Percentiles rank a stretch among this genome's conserved stretches.
Evolutionary conservation across 306 rosid genomes (phyloP).

Genomic region (Cyclanthera cordifolia): DNA sequence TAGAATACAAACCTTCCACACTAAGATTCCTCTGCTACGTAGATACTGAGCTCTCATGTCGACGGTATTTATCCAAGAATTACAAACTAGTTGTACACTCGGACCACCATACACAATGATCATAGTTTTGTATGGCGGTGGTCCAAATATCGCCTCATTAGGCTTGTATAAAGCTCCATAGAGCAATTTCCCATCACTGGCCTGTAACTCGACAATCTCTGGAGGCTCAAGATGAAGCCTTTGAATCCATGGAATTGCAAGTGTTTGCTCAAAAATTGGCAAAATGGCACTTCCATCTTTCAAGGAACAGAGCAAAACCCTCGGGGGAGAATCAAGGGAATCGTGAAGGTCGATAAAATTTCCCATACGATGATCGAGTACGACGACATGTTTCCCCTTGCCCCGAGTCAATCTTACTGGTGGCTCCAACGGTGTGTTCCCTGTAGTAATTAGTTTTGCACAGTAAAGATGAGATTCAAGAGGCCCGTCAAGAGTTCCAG

Average conservation of each 20-base stretch:
- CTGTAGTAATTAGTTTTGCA: constrained; percentile 46
- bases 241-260: constrained; percentile 43
- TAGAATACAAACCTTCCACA: constrained; percentile 74
- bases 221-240: constrained; percentile 78
- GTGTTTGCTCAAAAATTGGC: constrained; percentile 57
- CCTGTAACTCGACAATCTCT: constrained; percentile 47
- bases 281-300: constrained; percentile 60
- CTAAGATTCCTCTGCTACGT: constrained; percentile 71
- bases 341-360: constrained; percentile 68
- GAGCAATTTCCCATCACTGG: constrained; percentile 50
- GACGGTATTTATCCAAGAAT: constrained; percentile 76
- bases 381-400: constrained; percentile 75
- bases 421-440: constrained; percentile 40
- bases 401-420: constrained; percentile 63
- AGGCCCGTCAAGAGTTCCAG: constrained; percentile 83
- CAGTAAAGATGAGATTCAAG: constrained; percentile 69
- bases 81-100: constrained; percentile 62
- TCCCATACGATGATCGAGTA: constrained; percentile 75
- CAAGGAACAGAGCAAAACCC: constrained; percentile 67
- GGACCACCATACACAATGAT: constrained; percentile 93
- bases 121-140: constrained; percentile 89
- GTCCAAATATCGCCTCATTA: constrained; percentile 63
- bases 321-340: constrained; percentile 67
- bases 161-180: constrained; percentile 81
- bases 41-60: constrained; percentile 89